Base-by-base conservation (phyloP, 306 rosid species). In the Vigna radiata region DNA sequence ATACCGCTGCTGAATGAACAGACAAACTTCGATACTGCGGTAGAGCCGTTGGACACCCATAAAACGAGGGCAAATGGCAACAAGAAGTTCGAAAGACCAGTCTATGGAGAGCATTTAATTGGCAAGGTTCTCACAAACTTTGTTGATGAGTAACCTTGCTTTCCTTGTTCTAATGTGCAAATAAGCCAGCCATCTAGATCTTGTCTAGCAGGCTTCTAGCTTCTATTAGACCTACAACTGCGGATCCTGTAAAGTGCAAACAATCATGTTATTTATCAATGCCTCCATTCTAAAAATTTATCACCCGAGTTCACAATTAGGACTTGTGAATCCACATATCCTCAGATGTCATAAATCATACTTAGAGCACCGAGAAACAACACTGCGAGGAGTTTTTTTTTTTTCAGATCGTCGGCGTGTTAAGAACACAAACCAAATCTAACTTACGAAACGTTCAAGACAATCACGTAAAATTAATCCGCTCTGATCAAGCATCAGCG, bases 1-100 rank as follows among this genome's bases (percentile, higher is more conserved):
- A 1, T 86, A 46, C 23, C 73, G 18, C 37, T 68, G 46, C 75
- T 58, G 76, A 19, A n/a, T 76, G 81, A 23, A 68, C 92, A 92
- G 99, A 90, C 97, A 1, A 95, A 95, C 86, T 95, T 90, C 17
- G 91, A 95, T 54, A 79, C 97, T 13, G 96, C 86, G 2, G 97
- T 92, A 4, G 92, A 90, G 88, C 97, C 97, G 0, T 43, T 95
- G 84, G 94, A 90, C 49, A 88, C 91, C 18, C 79, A 82, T 47
- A 87, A 60, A 86, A 80, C 84, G 65, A 89, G 67, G 83, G 68
- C 82, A 6, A 91, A 87, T 25, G 93, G 90, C 37, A 52, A 76
- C 46, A 83, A 77, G 79, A 89, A 85, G 71, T 92, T 85, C 27
- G 85, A 61, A 62, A 87, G 88, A 85, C 86, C 96, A 10, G 87